phyloP scores from a whole-genome alignment of 1,284 basidiomycete species.

The Puccinia triticina region DNA sequence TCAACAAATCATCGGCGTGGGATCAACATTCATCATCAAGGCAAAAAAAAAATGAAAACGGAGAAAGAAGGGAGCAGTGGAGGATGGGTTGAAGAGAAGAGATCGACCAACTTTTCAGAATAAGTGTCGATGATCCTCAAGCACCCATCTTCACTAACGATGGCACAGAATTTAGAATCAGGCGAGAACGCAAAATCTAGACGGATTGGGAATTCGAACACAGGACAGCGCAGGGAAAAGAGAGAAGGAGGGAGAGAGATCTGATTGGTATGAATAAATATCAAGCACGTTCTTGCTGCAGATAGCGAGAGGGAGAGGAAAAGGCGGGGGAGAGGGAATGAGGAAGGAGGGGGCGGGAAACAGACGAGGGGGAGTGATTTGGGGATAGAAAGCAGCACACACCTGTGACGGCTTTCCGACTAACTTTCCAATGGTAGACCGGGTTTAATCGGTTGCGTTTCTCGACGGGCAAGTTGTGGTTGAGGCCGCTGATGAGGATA shows the following conservation, averaged over 20 bases:
- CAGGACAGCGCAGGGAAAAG: background rate
- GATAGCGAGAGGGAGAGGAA: background rate
- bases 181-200: slow-evolving; percentile 85
- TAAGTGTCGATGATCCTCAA: slow-evolving; percentile 81
- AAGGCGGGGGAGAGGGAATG: background rate
- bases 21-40: background rate
- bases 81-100: background rate
- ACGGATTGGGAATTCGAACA: background rate
- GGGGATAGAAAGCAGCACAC: background rate
- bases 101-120: slow-evolving; percentile 74
- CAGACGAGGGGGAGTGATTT: background rate
- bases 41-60: too few species aligned
- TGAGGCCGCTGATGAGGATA: slow-evolving; percentile 29
- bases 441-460: slow-evolving; percentile 43
- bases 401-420: slow-evolving; percentile 40
- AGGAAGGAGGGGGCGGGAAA: background rate
- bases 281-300: background rate
- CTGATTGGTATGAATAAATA: slow-evolving; percentile 20
- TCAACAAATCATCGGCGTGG: background rate
- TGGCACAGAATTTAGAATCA: slow-evolving; percentile 81
- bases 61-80: background rate
- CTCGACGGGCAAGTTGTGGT: background rate
- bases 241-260: background rate
- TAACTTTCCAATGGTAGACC: slow-evolving; percentile 43
- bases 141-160: slow-evolving; percentile 84